Evolutionary conservation across 768 basidiomycete species (phyloP), one percentile per base, ranked within the genome.

Genomic region (Pleurotus tuber-regium): DNA sequence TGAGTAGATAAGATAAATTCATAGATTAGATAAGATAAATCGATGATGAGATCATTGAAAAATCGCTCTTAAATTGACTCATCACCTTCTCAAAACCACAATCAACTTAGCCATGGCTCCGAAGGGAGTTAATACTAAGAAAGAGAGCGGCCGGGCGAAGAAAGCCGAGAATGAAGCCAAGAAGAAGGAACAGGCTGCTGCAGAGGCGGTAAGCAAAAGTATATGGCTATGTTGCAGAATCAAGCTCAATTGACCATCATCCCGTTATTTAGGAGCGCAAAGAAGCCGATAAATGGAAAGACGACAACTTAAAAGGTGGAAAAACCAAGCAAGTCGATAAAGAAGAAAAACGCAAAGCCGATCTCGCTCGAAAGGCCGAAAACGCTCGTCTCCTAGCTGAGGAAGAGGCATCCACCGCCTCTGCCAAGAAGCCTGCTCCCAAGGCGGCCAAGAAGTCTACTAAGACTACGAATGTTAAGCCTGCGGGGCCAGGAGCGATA

Each of bases 121-220:
- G 1, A 92, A 91, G 68, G 89, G 86, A 55, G 83, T 78, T 59
- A 96, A 93, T 75, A 76, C 90, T 52, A 97, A 96, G 84, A 96
- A 96, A 66, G 94, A 96, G 68, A 70, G 82, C 36, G 93, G 94
- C 3, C 70, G 89, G 49, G 87, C 93, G 1, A 94, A 92, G 71
- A 97, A 97, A 67, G 90, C 90, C 21, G 89, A 94, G 63, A 94
- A 92, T 63, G 90, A 92, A 63, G 75, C 80, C 7, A 91, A 87
- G 75, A 94, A 93, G 68, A 77, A 80, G 55, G 81, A 78, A 4
- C 76, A 73, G 3, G 83, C 76, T 0, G 75, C 73, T 9, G 76
- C 74, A 6, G 88, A 83, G 10, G 84, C 79, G 71, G 90, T 84
- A 43, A 49, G 31, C 28, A n/a, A 36, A 31, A 42, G 29, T 28